These are phyloP conservation scores for Annulohypoxylon truncatum DNA, from an alignment of 2,329 filamentous ascomycete species.

Conservation along the genomic window DNA sequence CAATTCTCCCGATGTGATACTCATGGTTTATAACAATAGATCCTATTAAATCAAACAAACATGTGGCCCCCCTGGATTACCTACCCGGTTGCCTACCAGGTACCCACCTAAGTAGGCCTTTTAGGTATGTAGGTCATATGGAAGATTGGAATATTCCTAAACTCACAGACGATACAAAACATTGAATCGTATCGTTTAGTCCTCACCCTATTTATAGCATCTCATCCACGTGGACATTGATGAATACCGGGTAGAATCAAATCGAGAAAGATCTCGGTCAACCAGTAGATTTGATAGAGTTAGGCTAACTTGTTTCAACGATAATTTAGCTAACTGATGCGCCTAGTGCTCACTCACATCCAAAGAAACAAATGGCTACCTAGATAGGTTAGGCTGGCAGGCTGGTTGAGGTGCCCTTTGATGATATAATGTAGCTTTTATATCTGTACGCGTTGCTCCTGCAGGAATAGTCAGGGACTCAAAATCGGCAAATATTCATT, in stretches of 20 bases:
- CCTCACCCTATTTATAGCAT: slow-evolving; percentile 1
- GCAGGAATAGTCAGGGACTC: background rate
- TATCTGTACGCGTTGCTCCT: background rate
- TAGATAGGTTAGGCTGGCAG: background rate
- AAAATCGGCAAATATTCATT: slow-evolving; percentile 5
- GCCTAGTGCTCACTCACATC: background rate
- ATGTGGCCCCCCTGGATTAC: background rate
- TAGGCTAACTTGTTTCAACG: background rate
- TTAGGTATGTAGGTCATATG: background rate
- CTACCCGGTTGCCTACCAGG: background rate
- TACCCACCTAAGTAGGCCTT: background rate
- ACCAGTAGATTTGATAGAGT: background rate
- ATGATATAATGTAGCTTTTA: background rate
- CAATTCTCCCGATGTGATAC: slow-evolving; percentile 2
- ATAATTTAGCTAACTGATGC: background rate
- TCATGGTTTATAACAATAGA: background rate
- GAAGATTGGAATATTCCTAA: background rate
- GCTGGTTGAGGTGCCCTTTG: background rate
- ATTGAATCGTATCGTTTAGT: background rate
- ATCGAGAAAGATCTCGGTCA: background rate
- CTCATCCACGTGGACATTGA: background rate
- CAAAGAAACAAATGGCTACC: background rate
- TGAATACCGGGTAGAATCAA: background rate
- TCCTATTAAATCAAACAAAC: background rate
- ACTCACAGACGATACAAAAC: background rate